A percentile compares a stretch with the other conserved stretches of the same genome.
phyloP scores from a whole-genome alignment of 2,329 filamentous ascomycete genomes.

The Ustulina deusta region DNA sequence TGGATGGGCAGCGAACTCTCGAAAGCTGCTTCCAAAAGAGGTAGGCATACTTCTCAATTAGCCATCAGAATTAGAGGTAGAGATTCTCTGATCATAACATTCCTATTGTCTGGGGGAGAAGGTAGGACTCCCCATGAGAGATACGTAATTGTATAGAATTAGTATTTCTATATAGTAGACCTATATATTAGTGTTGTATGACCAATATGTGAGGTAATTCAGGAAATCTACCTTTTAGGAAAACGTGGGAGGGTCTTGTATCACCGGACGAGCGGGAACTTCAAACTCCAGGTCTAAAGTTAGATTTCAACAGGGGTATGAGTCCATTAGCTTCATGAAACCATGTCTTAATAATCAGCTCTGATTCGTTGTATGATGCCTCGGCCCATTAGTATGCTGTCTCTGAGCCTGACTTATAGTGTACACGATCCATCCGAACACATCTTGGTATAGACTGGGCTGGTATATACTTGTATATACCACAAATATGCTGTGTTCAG shows the following conservation, averaged over 20 bases:
- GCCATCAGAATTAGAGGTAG: neutral
- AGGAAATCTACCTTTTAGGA: neutral
- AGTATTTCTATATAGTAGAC: neutral
- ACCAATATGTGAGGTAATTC: slow-evolving; percentile 9
- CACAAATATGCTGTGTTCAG: neutral
- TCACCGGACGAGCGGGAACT: slow-evolving; percentile 1
- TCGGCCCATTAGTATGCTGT: neutral
- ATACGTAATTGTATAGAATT: neutral
- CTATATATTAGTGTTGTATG: neutral
- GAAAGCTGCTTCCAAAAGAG: too few species aligned
- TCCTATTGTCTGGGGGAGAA: neutral
- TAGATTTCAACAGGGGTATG: slow-evolving; percentile 1
- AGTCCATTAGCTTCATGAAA: slow-evolving; percentile 17
- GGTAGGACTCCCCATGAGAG: neutral
- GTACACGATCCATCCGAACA: neutral
- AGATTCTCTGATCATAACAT: neutral
- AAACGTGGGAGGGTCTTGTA: neutral
- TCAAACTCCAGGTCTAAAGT: slow-evolving; percentile 7
- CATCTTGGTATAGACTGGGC: neutral
- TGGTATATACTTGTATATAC: neutral
- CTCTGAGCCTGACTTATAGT: slow-evolving; percentile 3
- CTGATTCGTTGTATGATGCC: slow-evolving; percentile 13
- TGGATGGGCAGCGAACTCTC: too few species aligned
- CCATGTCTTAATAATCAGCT: neutral
- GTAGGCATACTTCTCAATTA: neutral